Conservation (phyloP, 176 grass and related monocot genomes). For the Triticum timopheevii region DNA sequence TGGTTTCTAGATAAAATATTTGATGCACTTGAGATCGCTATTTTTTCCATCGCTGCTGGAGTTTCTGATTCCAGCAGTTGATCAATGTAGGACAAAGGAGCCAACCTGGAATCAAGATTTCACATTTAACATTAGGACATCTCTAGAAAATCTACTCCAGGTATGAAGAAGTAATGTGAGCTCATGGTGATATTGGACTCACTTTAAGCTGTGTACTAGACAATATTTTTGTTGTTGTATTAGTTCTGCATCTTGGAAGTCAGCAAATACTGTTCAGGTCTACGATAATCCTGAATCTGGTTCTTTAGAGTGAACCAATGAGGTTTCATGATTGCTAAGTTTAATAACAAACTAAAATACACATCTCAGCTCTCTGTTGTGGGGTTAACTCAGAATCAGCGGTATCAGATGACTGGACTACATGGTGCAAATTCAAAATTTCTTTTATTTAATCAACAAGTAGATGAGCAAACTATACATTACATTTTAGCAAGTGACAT, state of each 20-base stretch:
- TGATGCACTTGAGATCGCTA: constrained; percentile 18
- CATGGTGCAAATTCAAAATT: background rate
- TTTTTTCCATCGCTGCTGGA: constrained; percentile 25
- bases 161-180: constrained; percentile 32
- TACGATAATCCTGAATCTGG: background rate
- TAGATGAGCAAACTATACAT: constrained; percentile 1
- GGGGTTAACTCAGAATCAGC: background rate
- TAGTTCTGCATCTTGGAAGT: constrained; percentile 5
- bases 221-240: background rate
- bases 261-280: no score
- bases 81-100: constrained; percentile 66
- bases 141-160: constrained; percentile 64
- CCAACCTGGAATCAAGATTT: constrained; percentile 94
- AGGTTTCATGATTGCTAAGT: background rate
- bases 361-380: background rate
- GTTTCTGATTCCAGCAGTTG: constrained; percentile 34
- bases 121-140: constrained; percentile 68
- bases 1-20: constrained; percentile 3
- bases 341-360: constrained; percentile 1
- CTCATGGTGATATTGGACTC: background rate
- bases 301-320: background rate
- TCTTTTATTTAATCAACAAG: constrained; percentile 16
- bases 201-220: background rate
- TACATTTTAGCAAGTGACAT: constrained; percentile 14
- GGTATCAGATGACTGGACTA: constrained; percentile 8